A percentile compares a stretch with the other conserved stretches of the same genome.
Conservation (phyloP, 2,329 filamentous ascomycete genomes). For the Diaporthe amygdali region DNA sequence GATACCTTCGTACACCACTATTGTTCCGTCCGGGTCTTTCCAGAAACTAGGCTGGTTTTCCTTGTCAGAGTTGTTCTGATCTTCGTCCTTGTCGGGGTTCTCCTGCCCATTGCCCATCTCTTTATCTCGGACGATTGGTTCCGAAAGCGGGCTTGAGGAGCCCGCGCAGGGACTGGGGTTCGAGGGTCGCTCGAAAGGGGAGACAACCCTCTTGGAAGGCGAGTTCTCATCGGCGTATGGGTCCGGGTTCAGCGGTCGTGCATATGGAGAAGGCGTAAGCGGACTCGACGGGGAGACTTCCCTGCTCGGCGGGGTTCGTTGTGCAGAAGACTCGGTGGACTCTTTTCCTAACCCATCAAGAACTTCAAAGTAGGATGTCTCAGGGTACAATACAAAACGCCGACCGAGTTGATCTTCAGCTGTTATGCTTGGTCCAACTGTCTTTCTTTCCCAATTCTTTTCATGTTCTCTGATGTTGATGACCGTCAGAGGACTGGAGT, state of each 20-base stretch:
- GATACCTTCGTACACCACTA: constrained; percentile 18
- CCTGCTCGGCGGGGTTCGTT: neutral
- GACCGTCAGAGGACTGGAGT: neutral
- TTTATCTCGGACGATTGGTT: neutral
- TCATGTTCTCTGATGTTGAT: neutral
- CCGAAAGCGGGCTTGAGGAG: neutral
- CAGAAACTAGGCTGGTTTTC: neutral
- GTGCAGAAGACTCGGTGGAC: neutral
- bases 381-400: neutral
- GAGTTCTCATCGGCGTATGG: constrained; percentile 1
- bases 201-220: neutral
- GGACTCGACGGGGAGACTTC: neutral
- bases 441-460: neutral
- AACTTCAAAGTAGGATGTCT: neutral
- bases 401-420: neutral
- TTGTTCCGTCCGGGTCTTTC: constrained; percentile 7
- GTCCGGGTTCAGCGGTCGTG: neutral
- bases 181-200: neutral
- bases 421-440: neutral
- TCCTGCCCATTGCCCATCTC: neutral
- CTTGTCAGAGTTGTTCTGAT: neutral
- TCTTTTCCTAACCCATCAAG: neutral
- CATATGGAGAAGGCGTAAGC: neutral
- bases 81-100: neutral
- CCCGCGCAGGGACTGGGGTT: neutral